Conservation (phyloP, 2,329 filamentous ascomycete species). For the Trichoderma citrinoviride region DNA sequence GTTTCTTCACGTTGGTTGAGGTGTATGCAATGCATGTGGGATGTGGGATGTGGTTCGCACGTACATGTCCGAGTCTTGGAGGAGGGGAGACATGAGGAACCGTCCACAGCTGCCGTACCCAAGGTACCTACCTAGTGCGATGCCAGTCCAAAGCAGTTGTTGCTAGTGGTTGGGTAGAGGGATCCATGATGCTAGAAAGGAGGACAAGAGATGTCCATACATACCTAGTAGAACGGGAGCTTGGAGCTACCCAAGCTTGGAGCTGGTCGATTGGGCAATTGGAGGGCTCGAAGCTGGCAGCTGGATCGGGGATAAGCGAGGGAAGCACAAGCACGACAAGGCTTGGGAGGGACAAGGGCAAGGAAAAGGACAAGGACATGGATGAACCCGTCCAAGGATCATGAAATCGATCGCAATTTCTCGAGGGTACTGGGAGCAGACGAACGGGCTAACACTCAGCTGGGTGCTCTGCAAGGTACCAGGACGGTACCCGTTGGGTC, state of each 20-base stretch:
- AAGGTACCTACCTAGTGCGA: background rate
- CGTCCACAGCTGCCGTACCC: background rate
- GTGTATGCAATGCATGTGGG: slow-evolving; percentile 7
- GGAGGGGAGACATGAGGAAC: background rate
- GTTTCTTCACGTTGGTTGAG: background rate
- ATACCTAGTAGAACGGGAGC: background rate
- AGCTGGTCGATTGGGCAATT: slow-evolving; percentile 19
- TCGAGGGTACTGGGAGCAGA: slow-evolving; percentile 5
- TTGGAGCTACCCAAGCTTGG: slow-evolving; percentile 1
- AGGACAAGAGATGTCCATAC: too few species aligned
- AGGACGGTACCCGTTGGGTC: background rate
- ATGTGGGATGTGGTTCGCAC: slow-evolving; percentile 9
- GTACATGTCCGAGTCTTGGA: background rate
- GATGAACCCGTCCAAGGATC: slow-evolving; percentile 13
- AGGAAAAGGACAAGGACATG: background rate
- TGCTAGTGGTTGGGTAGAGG: background rate
- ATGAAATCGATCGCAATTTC: slow-evolving; percentile 12
- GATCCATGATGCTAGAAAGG: background rate
- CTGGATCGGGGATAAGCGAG: slow-evolving; percentile 16
- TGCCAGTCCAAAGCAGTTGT: background rate
- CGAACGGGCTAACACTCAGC: background rate
- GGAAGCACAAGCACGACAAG: slow-evolving; percentile 4
- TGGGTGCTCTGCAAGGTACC: slow-evolving; percentile 2
- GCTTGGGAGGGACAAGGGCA: background rate
- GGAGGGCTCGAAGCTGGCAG: background rate